Conservation (phyloP, 352 stramenopile species). For the Phytophthora multivora region DNA sequence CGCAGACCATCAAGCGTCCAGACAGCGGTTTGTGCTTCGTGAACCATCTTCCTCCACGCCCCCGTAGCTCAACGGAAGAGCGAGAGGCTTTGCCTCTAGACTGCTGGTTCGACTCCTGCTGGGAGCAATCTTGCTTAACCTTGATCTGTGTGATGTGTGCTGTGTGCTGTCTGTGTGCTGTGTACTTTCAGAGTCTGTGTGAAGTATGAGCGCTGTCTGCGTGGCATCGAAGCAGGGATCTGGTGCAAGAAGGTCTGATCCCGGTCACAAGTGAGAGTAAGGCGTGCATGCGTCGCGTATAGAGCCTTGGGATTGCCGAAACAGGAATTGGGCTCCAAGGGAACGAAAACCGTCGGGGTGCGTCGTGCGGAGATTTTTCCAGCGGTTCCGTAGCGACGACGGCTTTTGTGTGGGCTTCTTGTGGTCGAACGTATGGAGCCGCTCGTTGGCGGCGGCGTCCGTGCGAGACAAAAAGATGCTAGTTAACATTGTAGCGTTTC, state of each 20-base stretch:
- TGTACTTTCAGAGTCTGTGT: not conserved
- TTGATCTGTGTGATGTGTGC: not conserved
- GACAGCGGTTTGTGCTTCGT: not conserved
- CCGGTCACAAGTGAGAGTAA: not conserved
- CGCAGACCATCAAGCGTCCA: not conserved
- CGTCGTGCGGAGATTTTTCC: not conserved
- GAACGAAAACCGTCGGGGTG: not conserved
- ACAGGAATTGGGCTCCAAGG: not conserved
- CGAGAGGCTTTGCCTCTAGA: not conserved
- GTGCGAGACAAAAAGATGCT: no score
- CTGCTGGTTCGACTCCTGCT: not conserved
- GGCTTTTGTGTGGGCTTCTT: not conserved
- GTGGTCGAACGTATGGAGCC: not conserved
- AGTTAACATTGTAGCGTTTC: no score
- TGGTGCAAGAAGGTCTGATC: no score
- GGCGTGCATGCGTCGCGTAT: not conserved
- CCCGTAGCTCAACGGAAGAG: not conserved
- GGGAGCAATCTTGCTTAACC: not conserved
- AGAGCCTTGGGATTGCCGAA: not conserved
- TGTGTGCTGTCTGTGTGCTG: not conserved
- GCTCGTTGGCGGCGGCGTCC: slow-evolving; percentile 1
- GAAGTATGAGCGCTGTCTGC: not conserved
- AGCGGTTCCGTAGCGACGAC: not conserved
- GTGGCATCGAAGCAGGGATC: not conserved
- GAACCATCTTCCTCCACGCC: not conserved